Evolutionary conservation across 169 alveolate genomes (phyloP).

Genomic region (Cryptosporidium bovis): DNA sequence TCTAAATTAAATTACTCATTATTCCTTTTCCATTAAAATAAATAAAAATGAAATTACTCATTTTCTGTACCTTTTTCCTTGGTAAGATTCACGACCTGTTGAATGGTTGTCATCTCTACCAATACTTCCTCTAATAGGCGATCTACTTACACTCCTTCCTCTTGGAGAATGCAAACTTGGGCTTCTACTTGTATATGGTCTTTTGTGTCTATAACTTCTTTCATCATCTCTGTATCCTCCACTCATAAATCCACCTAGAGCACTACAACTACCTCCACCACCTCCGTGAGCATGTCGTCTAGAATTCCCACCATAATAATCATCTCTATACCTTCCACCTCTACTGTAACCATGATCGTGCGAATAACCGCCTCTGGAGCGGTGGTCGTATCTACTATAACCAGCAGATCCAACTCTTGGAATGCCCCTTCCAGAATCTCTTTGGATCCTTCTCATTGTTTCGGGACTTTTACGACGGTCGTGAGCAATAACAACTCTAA

Average conservation of each 20-base stretch:
- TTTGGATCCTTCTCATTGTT: conserved; percentile 82
- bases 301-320: conserved; percentile 3
- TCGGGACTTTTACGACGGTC: conserved; percentile 91
- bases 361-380: conserved; percentile 43
- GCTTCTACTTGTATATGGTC: conserved; percentile 51
- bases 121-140: conserved; percentile 58
- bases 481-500: conserved; percentile 89
- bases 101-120: conserved; percentile 49
- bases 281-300: no score
- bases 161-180: conserved; percentile 62
- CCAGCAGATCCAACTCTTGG: conserved; percentile 22
- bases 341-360: conserved; percentile 28
- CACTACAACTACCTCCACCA: no score
- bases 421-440: conserved; percentile 42
- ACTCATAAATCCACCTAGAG: conserved; percentile 18
- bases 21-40: no score
- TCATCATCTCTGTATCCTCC: conserved; percentile 67
- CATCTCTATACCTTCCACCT: conserved; percentile 27
- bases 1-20: no score
- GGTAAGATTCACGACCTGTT: conserved; percentile 57
- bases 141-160: conserved; percentile 64
- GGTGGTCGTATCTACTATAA: conserved; percentile 24
- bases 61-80: conserved; percentile 62
- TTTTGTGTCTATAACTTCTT: conserved; percentile 32
- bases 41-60: no score